Percentiles rank a stretch among this genome's conserved stretches.
Evolutionary conservation across 2,329 filamentous ascomycete genomes (phyloP).

Genomic region (Domatiomyces globalis): DNA sequence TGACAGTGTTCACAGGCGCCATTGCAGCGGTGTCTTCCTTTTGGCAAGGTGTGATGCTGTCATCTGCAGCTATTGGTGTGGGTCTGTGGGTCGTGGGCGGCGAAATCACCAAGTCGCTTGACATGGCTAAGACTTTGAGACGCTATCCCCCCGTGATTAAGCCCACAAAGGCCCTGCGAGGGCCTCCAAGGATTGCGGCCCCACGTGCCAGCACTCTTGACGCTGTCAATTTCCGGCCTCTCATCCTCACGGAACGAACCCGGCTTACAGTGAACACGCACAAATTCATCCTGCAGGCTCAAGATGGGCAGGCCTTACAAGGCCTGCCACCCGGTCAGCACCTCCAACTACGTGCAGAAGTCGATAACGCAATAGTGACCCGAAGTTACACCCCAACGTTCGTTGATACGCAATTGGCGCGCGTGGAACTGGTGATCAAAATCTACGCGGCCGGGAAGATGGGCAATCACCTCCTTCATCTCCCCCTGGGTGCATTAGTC

Average conservation of each 20-base stretch:
- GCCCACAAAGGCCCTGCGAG: background rate
- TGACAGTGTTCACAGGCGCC: background rate
- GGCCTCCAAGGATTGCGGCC: background rate
- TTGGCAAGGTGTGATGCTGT: background rate
- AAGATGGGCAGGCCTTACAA: conserved; percentile 31
- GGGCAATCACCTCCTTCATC: conserved; percentile 21
- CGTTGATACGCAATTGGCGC: conserved; percentile 23
- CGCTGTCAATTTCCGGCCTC: background rate
- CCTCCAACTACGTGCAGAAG: conserved; percentile 36
- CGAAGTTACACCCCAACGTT: conserved; percentile 41
- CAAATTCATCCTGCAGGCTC: conserved; percentile 32
- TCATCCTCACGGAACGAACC: conserved; percentile 2
- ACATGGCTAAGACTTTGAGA: background rate
- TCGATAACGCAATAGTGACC: conserved; percentile 34
- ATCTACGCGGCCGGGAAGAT: conserved; percentile 26
- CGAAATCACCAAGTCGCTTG: background rate
- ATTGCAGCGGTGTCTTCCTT: background rate
- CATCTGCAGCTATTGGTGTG: background rate
- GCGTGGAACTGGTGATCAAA: conserved; percentile 25
- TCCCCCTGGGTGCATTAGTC: conserved; percentile 23
- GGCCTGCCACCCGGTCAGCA: conserved; percentile 46
- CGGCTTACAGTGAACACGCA: conserved; percentile 1
- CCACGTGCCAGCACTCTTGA: background rate
- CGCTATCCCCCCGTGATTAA: background rate
- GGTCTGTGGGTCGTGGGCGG: background rate